Evolutionary conservation across 2,329 filamentous ascomycete species (phyloP).

Genomic region (Ascochyta fabae): DNA sequence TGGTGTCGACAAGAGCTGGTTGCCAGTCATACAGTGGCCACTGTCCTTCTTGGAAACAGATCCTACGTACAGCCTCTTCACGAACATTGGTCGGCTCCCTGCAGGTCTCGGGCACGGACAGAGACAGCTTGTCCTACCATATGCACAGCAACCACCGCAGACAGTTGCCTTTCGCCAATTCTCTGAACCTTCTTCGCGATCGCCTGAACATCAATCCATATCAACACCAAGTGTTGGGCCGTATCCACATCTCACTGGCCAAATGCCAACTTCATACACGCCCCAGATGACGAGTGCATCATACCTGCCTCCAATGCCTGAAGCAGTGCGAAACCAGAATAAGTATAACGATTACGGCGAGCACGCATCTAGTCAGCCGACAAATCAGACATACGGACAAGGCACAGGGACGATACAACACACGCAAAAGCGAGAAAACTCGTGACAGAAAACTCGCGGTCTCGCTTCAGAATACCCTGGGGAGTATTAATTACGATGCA

Average conservation of each 20-base stretch:
- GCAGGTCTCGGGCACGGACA: not conserved
- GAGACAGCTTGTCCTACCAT: not conserved
- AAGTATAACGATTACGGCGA: not conserved
- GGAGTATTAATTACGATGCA: too few species aligned
- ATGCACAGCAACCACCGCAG: slow-evolving; percentile 6
- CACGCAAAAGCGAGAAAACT: not conserved
- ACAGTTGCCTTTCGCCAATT: slow-evolving; percentile 11
- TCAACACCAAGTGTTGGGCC: not conserved
- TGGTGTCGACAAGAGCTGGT: slow-evolving; percentile 34
- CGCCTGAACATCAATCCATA: not conserved
- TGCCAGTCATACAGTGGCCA: slow-evolving; percentile 36
- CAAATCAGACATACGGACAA: not conserved
- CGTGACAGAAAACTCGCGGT: not conserved
- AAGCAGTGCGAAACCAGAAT: not conserved
- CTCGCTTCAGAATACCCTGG: not conserved
- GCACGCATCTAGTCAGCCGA: not conserved
- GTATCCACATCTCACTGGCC: slow-evolving; percentile 4
- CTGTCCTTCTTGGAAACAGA: slow-evolving; percentile 23
- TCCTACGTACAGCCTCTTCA: slow-evolving; percentile 14
- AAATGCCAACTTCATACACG: slow-evolving; percentile 6
- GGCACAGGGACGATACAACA: not conserved
- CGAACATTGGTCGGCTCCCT: not conserved
- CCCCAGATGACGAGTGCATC: slow-evolving; percentile 4
- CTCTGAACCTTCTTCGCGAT: not conserved
- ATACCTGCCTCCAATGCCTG: slow-evolving; percentile 5